Conservation (phyloP, 2,329 filamentous ascomycete genomes). For the Hirsutella thompsonii region DNA sequence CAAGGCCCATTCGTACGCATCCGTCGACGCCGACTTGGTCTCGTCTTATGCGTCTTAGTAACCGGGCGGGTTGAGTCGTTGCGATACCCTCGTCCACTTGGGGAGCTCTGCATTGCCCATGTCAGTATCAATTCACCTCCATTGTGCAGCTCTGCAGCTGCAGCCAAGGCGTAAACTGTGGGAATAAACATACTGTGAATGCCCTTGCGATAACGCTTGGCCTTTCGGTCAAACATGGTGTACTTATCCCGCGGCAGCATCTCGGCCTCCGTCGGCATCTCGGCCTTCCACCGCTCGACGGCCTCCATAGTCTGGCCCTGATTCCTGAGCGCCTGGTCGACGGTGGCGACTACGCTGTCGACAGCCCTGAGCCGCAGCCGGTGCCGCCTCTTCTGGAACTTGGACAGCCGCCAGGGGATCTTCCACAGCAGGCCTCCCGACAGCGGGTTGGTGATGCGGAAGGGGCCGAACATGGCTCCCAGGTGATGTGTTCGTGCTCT, state of each 20-base stretch:
- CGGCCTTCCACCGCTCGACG: constrained; percentile 80
- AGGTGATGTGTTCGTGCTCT: background rate
- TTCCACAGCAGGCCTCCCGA: constrained; percentile 86
- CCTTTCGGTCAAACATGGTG: constrained; percentile 93
- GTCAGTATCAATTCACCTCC: background rate
- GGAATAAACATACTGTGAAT: constrained; percentile 69
- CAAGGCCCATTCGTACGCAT: background rate
- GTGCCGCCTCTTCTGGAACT: constrained; percentile 81
- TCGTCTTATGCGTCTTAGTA: constrained; percentile 44
- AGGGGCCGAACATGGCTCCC: constrained; percentile 67
- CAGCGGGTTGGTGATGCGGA: constrained; percentile 66
- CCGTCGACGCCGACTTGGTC: background rate
- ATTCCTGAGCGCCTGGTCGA: constrained; percentile 66
- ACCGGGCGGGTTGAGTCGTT: constrained; percentile 86
- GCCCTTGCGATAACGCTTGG: constrained; percentile 89
- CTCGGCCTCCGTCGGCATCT: constrained; percentile 92
- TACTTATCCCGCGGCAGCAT: constrained; percentile 98
- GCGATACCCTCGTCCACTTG: constrained; percentile 93
- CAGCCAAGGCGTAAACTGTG: no score
- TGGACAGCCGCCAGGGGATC: constrained; percentile 89
- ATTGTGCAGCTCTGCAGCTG: no score
- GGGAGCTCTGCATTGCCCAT: constrained; percentile 46
- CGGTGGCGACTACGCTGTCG: constrained; percentile 72
- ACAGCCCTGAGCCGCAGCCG: constrained; percentile 72
- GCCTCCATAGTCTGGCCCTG: constrained; percentile 61